phyloP scores from a whole-genome alignment of 2,329 filamentous ascomycete species.

The Orbilia brochopaga region DNA sequence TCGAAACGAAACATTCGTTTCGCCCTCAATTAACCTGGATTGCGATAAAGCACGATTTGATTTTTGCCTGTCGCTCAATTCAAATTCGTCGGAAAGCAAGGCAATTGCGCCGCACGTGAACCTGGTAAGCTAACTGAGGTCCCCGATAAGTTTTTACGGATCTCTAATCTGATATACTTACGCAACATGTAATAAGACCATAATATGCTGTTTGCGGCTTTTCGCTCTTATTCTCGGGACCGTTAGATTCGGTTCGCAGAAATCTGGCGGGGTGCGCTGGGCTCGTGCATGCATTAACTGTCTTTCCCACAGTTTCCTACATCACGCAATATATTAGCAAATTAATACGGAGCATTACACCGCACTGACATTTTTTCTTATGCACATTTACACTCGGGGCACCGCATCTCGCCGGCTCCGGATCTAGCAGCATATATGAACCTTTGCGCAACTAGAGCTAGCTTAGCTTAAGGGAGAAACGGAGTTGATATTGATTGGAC shows the following conservation, averaged over 20 bases:
- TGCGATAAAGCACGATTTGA: neutral
- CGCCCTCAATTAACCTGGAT: conserved; percentile 25
- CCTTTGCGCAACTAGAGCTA: too few species aligned
- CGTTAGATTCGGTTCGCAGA: conserved; percentile 26
- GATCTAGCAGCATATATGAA: too few species aligned
- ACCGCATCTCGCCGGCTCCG: neutral
- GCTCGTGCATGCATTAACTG: neutral
- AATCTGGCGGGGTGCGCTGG: neutral
- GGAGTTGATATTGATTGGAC: too few species aligned
- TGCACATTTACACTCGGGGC: neutral
- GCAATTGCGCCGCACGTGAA: conserved; percentile 50
- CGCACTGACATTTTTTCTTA: neutral
- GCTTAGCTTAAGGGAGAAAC: too few species aligned
- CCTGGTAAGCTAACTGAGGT: conserved; percentile 28
- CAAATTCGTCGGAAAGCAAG: conserved; percentile 33
- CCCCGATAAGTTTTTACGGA: conserved; percentile 39
- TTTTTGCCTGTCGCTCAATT: neutral
- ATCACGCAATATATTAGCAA: neutral
- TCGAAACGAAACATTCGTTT: conserved; percentile 45
- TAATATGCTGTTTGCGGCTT: neutral
- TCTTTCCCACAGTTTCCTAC: neutral
- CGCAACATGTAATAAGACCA: conserved; percentile 9
- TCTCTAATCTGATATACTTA: conserved; percentile 46
- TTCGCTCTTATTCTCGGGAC: conserved; percentile 9
- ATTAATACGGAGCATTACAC: conserved; percentile 1